phyloP scores from a whole-genome alignment of 176 grass and related monocot species.

The Aegilops sharonensis region DNA sequence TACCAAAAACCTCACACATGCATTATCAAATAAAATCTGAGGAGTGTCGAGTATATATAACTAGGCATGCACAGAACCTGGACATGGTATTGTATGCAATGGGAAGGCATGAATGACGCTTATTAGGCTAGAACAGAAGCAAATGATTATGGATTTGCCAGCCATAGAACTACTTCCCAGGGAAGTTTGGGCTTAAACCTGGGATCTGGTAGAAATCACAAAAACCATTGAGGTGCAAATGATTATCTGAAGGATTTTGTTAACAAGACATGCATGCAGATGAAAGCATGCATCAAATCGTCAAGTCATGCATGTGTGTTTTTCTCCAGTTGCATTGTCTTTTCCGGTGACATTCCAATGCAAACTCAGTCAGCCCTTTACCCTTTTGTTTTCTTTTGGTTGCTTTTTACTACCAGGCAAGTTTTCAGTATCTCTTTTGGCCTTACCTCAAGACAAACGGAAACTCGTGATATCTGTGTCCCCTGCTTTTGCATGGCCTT shows the following conservation, averaged over 20 bases:
- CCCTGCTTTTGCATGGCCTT: constrained; percentile 58
- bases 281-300: not conserved
- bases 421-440: constrained; percentile 47
- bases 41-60: not conserved
- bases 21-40: not conserved
- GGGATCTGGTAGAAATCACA: not conserved
- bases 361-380: constrained; percentile 24
- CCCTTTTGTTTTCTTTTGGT: constrained; percentile 39
- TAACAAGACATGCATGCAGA: not conserved
- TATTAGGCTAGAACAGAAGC: not conserved
- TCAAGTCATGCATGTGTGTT: constrained; percentile 13
- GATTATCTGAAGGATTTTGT: not conserved
- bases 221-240: not conserved
- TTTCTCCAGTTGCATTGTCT: constrained; percentile 23
- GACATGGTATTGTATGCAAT: not conserved
- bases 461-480: constrained; percentile 55
- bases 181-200: not conserved
- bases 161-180: not conserved
- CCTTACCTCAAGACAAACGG: constrained; percentile 43
- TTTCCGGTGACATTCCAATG: constrained; percentile 27
- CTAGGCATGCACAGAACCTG: not conserved
- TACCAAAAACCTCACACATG: not conserved
- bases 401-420: constrained; percentile 37
- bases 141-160: not conserved
- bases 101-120: not conserved